Evolutionary conservation across 257 asterid species (phyloP).

Genomic region (Solanum appendiculatum): DNA sequence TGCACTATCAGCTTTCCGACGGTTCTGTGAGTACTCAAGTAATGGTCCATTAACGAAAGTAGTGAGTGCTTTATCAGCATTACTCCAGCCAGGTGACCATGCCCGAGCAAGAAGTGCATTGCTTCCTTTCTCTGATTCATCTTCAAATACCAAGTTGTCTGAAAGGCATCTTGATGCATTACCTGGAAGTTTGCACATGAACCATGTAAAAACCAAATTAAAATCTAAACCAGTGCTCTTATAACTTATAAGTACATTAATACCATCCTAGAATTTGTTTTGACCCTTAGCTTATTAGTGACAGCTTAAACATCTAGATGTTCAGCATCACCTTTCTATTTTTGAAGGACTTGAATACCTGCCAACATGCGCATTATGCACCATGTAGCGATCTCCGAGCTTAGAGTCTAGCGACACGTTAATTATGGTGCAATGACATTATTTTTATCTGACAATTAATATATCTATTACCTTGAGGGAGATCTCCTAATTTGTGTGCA

Average conservation of each 20-base stretch:
- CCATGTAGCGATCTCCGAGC: neutral
- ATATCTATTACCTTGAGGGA: neutral
- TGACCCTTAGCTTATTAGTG: neutral
- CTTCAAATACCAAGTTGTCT: slow-evolving; percentile 66
- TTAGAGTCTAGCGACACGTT: neutral
- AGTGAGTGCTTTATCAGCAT: slow-evolving; percentile 74
- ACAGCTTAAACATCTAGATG: neutral
- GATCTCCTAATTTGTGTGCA: neutral
- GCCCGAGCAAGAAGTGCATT: slow-evolving; percentile 91
- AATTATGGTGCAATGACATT: neutral
- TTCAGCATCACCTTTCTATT: neutral
- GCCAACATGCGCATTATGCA: neutral
- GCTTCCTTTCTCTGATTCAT: slow-evolving; percentile 79
- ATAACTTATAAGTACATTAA: neutral
- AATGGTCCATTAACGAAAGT: slow-evolving; percentile 74
- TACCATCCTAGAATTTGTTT: neutral
- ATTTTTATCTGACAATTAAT: neutral
- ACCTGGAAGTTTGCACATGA: slow-evolving; percentile 26
- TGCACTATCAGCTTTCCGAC: slow-evolving; percentile 86
- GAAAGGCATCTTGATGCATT: slow-evolving; percentile 52
- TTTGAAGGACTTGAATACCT: neutral
- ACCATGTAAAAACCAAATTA: neutral
- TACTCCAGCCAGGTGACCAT: slow-evolving; percentile 98
- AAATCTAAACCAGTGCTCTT: neutral
- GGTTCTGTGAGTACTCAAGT: slow-evolving; percentile 75